Conservation (phyloP, 257 asterid genomes). For the Misopates orontium region DNA sequence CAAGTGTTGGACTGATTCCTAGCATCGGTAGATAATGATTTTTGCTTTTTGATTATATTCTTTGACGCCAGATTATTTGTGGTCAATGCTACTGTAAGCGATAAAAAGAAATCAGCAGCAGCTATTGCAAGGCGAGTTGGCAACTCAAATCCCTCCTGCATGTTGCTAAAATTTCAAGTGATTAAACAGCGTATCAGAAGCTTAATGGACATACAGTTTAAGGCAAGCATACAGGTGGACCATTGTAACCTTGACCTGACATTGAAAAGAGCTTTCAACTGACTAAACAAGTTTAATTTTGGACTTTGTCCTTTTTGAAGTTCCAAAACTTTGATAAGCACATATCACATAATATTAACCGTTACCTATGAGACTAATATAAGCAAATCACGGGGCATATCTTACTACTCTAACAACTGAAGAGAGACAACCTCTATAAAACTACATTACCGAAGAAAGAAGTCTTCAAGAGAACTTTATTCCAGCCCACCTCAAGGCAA, state of each 20-base stretch:
- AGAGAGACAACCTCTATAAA: neutral
- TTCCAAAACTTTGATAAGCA: neutral
- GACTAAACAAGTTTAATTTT: too few species aligned
- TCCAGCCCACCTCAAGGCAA: neutral
- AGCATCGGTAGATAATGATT: constrained; percentile 35
- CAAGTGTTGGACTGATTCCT: constrained; percentile 38
- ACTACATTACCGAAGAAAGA: neutral
- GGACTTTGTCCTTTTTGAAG: neutral
- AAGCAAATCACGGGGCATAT: constrained; percentile 8
- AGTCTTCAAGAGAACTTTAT: neutral
- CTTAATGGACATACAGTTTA: constrained; percentile 1
- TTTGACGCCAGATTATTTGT: constrained; percentile 40
- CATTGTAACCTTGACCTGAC: too few species aligned
- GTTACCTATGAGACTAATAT: constrained; percentile 3
- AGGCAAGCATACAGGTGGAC: neutral
- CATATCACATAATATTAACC: neutral
- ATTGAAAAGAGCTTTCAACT: too few species aligned
- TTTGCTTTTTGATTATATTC: constrained; percentile 45
- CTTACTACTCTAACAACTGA: neutral
- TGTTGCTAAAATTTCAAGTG: constrained; percentile 49
- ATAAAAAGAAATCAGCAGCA: constrained; percentile 80
- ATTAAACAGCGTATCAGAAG: constrained; percentile 30
- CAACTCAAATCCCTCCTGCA: constrained; percentile 82
- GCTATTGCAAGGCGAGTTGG: constrained; percentile 93
- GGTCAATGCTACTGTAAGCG: constrained; percentile 73